Conservation (phyloP, 2,329 filamentous ascomycete genomes). For the Fusarium chlamydosporum region DNA sequence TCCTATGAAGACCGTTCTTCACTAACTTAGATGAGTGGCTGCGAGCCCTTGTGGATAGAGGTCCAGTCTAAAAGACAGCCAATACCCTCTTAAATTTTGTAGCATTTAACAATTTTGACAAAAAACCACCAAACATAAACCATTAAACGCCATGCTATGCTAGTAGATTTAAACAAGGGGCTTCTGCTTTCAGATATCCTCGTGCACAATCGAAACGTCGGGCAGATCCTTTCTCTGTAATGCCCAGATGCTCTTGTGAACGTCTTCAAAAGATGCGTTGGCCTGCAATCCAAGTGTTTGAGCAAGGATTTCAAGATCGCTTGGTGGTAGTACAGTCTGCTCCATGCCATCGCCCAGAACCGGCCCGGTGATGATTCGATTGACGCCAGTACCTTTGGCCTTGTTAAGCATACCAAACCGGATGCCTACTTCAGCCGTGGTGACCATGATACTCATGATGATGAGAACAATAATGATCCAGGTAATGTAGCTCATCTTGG, state of each 20-base stretch:
- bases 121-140: slow-evolving; percentile 2
- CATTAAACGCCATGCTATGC: slow-evolving; percentile 49
- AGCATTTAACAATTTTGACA: slow-evolving; percentile 6
- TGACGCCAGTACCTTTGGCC: slow-evolving; percentile 38
- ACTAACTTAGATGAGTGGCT: slow-evolving; percentile 3
- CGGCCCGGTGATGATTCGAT: slow-evolving; percentile 26
- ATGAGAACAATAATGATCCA: slow-evolving; percentile 99
- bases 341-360: slow-evolving; percentile 39
- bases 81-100: background rate
- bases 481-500: slow-evolving; percentile 95
- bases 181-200: slow-evolving; percentile 33
- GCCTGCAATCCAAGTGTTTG: slow-evolving; percentile 53
- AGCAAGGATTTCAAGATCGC: slow-evolving; percentile 56
- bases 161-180: slow-evolving; percentile 5
- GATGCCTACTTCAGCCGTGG: slow-evolving; percentile 88
- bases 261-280: slow-evolving; percentile 56
- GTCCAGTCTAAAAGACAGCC: slow-evolving; percentile 12
- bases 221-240: slow-evolving; percentile 46
- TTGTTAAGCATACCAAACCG: slow-evolving; percentile 80
- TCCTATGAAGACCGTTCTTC: background rate
- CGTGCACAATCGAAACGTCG: slow-evolving; percentile 26
- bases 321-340: slow-evolving; percentile 39
- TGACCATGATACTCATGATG: slow-evolving; percentile 89
- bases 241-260: slow-evolving; percentile 53
- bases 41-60: slow-evolving; percentile 3